phyloP scores from a whole-genome alignment of 83 land plant genomes.

The Larix sibirica region DNA sequence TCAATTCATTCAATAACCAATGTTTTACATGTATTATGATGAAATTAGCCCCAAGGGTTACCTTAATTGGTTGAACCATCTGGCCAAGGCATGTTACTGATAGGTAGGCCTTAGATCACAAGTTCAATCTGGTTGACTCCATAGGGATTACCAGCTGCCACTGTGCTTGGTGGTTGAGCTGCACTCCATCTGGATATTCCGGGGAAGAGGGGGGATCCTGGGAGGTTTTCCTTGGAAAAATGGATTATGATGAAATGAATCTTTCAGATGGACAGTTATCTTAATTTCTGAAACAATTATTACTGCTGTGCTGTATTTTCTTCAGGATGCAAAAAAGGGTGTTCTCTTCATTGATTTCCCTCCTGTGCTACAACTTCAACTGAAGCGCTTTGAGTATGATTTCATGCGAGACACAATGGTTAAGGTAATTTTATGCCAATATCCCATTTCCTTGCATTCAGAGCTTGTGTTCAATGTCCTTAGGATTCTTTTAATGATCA shows the following conservation, averaged over 20 bases:
- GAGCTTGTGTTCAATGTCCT: background rate
- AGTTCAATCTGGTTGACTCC: too few species aligned
- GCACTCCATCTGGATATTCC: too few species aligned
- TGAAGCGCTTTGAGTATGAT: conserved; percentile 63
- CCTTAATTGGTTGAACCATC: too few species aligned
- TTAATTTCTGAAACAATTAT: background rate
- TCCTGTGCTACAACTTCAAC: conserved; percentile 54
- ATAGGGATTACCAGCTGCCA: too few species aligned
- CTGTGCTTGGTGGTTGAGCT: too few species aligned
- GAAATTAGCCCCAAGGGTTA: too few species aligned
- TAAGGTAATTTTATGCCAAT: conserved; percentile 31
- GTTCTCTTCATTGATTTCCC: conserved; percentile 63
- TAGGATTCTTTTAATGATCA: background rate
- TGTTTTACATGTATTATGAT: too few species aligned
- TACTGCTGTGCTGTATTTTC: background rate
- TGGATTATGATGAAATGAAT: too few species aligned
- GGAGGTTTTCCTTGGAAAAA: too few species aligned
- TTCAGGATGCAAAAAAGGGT: conserved; percentile 66
- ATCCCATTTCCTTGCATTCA: background rate
- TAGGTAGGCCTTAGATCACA: too few species aligned
- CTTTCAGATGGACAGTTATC: background rate
- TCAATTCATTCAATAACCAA: background rate
- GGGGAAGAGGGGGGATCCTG: too few species aligned
- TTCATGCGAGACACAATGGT: conserved; percentile 59
- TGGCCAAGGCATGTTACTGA: too few species aligned